Base-by-base conservation (phyloP, 805 yeast species). In the Wickerhamiella australiensis region DNA sequence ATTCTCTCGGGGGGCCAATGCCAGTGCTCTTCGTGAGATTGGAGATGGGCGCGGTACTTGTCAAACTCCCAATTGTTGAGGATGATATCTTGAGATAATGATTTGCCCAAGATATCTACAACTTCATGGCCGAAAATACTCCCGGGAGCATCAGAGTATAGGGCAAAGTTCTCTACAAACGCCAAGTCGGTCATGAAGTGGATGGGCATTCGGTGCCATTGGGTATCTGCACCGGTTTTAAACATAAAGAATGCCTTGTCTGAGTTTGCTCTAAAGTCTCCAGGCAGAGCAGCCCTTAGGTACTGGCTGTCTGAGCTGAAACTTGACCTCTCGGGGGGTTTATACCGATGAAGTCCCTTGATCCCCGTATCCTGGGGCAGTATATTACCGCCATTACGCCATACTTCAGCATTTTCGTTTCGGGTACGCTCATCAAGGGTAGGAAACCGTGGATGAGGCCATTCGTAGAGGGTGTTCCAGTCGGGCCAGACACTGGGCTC, bases 101-200 rank as follows among this genome's bases (percentile, higher is more conserved):
- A 54, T 5, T 53, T 57, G 5, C 38, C 38, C 2, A 68, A 53
- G 5, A 59, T 54, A 43, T 67, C 69, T 21, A 61, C 55, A 18
- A 68, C 63, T 18, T 57, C 62, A 35, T 57, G 50, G 13, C 67
- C 67, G 8, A 57, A 65, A 23, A 68, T 50, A 5, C 55, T 48
- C 15, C 58, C 65, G 4, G 61, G 59, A 7, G 56, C 51, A 52
- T 65, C 71, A 15, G 68, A 60, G 54, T 66, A 68, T 9, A 68
- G 37, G 15, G 55, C 65, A 50, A 60, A 63, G 46, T 64, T 51
- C 11, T 61, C 63, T 25, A 64, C 57, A 27, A 59, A 53, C 1
- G 62, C 57, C n/a, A 66, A 51, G 3, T 69, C 62, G 8, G 69
- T 63, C 35, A 55, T 41, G 21, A 64, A 38, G 48, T 68, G 72